These are phyloP conservation scores for Pyrus hybrid DNA, from an alignment of 331 rosid species.

Conservation along the genomic window DNA sequence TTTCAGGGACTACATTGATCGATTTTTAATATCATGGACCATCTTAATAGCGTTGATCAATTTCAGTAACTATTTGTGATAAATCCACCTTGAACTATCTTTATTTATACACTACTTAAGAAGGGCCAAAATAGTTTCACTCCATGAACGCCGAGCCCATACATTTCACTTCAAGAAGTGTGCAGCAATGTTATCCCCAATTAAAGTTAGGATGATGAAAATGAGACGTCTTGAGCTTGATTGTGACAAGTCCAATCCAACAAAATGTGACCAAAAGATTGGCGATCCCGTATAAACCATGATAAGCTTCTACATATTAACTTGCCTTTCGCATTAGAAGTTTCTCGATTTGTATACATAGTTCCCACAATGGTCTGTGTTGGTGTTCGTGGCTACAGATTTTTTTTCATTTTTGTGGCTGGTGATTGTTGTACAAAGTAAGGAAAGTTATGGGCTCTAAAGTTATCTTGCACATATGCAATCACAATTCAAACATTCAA, in stretches of 20 bases:
- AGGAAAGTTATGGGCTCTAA: background rate
- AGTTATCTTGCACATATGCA: background rate
- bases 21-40: no score
- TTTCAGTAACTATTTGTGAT: no score
- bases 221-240: background rate
- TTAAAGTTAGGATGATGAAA: background rate
- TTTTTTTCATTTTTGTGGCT: background rate
- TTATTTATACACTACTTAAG: background rate
- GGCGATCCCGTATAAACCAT: background rate
- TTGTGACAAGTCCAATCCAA: background rate
- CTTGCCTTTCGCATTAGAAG: background rate
- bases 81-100: background rate
- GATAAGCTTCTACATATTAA: background rate
- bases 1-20: no score
- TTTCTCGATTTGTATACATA: background rate
- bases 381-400: background rate
- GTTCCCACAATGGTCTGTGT: background rate
- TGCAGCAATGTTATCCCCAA: background rate
- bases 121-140: background rate
- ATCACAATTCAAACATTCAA: no score
- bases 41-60: no score
- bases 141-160: background rate
- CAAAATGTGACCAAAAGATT: background rate
- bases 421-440: background rate
- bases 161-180: background rate